A percentile compares a stretch with the other conserved stretches of the same genome.
Evolutionary conservation across 164 flowering plant species (phyloP).

Genomic region (Dillenia turbinata): DNA sequence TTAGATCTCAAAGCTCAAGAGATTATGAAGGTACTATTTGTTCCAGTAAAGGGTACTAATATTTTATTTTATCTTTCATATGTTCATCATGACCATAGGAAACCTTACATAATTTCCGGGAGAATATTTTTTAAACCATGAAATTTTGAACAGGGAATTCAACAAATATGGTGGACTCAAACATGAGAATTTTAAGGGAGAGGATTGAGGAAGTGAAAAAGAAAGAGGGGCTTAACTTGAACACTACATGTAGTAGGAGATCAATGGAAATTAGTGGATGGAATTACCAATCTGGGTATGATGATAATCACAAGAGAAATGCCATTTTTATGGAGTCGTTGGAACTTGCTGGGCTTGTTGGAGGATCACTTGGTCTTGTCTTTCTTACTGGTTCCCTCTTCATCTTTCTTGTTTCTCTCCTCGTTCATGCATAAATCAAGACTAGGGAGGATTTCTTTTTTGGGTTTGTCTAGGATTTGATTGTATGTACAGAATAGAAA

Average conservation of each 20-base stretch:
- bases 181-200: slow-evolving; percentile 14
- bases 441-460: not conserved
- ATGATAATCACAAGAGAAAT: slow-evolving; percentile 1
- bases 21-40: too few species aligned
- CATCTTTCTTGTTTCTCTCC: slow-evolving; percentile 18
- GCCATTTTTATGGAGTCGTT: not conserved
- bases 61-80: not conserved
- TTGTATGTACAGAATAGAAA: too few species aligned
- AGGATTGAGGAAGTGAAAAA: slow-evolving; percentile 20
- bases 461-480: too few species aligned
- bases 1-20: too few species aligned
- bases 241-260: not conserved
- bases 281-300: slow-evolving; percentile 12
- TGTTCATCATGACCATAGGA: not conserved
- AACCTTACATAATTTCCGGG: too few species aligned
- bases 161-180: slow-evolving; percentile 18
- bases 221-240: slow-evolving; percentile 2
- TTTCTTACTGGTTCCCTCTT: slow-evolving; percentile 19
- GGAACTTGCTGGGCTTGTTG: slow-evolving; percentile 6
- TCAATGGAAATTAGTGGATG: slow-evolving; percentile 9
- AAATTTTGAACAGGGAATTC: slow-evolving; percentile 12
- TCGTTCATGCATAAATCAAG: slow-evolving; percentile 2
- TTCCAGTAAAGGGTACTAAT: too few species aligned
- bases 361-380: slow-evolving; percentile 17
- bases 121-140: not conserved